Evolutionary conservation across 208 protist genomes (phyloP).

Genomic region (Trypanosoma congolense): DNA sequence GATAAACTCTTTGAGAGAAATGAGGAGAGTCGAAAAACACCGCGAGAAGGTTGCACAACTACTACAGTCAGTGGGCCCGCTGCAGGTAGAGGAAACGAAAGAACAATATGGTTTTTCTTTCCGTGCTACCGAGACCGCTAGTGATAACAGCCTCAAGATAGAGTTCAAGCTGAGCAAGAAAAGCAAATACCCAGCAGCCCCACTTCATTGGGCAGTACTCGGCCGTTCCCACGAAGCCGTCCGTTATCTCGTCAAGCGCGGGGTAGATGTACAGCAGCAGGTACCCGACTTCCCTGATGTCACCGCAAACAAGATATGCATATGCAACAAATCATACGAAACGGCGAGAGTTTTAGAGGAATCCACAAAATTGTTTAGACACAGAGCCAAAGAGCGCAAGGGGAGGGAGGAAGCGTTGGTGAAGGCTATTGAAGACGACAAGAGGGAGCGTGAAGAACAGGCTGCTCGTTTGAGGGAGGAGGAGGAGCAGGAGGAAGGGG

Average conservation of each 20-base stretch:
- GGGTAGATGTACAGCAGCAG: constrained; percentile 31
- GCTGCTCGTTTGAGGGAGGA: constrained; percentile 27
- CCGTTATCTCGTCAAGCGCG: constrained; percentile 49
- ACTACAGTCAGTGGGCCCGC: constrained; percentile 2
- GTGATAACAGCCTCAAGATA: constrained; percentile 15
- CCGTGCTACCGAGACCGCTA: constrained; percentile 5
- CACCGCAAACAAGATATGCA: constrained; percentile 29
- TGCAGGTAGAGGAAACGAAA: constrained; percentile 15
- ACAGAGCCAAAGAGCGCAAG: constrained; percentile 32
- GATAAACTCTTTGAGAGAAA: neutral
- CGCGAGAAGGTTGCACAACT: constrained; percentile 14
- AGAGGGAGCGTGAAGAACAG: constrained; percentile 23
- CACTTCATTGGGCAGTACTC: constrained; percentile 80
- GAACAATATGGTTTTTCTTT: constrained; percentile 24
- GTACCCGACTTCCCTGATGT: constrained; percentile 18
- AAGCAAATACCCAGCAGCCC: constrained; percentile 41
- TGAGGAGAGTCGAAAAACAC: constrained; percentile 2
- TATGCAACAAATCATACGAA: constrained; percentile 37
- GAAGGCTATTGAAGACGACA: constrained; percentile 28
- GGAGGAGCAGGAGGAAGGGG: constrained; percentile 31
- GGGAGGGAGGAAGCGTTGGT: constrained; percentile 19
- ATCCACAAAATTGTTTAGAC: constrained; percentile 24
- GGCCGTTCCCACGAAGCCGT: constrained; percentile 50
- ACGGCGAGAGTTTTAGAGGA: constrained; percentile 34
- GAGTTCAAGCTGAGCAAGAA: constrained; percentile 59